Percentiles rank a stretch among this genome's conserved stretches.
phyloP scores from a whole-genome alignment of 352 stramenopile genomes.

The Pelagophyceae sp. region DNA sequence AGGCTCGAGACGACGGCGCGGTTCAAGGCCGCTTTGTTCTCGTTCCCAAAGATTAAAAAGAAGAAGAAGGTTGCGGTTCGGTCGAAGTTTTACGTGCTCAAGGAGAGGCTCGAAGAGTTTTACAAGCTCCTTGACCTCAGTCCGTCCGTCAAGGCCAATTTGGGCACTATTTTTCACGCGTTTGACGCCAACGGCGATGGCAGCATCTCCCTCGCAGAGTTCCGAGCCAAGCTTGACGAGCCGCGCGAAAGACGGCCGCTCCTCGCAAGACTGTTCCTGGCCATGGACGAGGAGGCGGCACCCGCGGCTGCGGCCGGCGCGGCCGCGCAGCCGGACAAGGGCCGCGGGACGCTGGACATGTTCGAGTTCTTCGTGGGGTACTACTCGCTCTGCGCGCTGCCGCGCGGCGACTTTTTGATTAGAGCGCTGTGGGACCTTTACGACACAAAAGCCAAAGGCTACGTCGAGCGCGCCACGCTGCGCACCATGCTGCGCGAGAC shows the following conservation, averaged over 20 bases:
- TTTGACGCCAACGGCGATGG: not conserved
- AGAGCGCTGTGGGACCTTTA: not conserved
- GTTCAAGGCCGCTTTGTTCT: too few species aligned
- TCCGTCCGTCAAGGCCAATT: too few species aligned
- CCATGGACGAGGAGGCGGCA: not conserved
- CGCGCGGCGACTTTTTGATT: not conserved
- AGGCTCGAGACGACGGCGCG: too few species aligned
- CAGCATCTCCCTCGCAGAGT: not conserved
- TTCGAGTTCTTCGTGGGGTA: constrained; percentile 11
- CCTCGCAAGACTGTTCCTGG: not conserved
- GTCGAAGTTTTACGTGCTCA: too few species aligned
- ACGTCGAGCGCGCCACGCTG: not conserved
- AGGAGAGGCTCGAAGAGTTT: too few species aligned
- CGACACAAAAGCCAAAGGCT: not conserved
- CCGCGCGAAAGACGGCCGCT: not conserved
- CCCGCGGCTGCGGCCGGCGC: not conserved
- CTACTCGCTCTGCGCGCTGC: constrained; percentile 9
- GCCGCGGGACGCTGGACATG: not conserved
- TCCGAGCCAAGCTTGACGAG: not conserved
- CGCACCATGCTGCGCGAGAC: not conserved
- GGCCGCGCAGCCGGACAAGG: not conserved
- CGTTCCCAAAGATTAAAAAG: too few species aligned
- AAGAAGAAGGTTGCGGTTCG: too few species aligned
- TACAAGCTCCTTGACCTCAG: too few species aligned
- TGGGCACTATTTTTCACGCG: not conserved